Conservation (phyloP, 2,329 filamentous ascomycete species). For the Trichoderma sp. region DNA sequence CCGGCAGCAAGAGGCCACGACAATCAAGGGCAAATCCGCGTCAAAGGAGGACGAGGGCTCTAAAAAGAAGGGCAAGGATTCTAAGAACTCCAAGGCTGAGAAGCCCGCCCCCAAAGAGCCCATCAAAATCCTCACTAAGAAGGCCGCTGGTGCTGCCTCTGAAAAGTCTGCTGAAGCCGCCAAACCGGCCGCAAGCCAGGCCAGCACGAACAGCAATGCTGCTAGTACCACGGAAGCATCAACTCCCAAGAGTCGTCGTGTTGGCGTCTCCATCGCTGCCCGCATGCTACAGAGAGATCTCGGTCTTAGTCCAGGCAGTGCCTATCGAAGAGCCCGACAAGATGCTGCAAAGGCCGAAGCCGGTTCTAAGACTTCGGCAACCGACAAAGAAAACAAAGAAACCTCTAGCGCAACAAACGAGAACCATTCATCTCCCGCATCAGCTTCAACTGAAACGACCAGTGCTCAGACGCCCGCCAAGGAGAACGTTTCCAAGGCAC, state of each 20-base stretch:
- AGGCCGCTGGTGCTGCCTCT: slow-evolving; percentile 42
- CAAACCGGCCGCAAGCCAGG: slow-evolving; percentile 41
- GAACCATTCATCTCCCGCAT: slow-evolving; percentile 17
- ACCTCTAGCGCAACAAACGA: slow-evolving; percentile 21
- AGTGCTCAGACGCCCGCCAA: slow-evolving; percentile 24
- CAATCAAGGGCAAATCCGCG: slow-evolving; percentile 45
- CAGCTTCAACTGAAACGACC: slow-evolving; percentile 23
- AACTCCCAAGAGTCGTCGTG: slow-evolving; percentile 50
- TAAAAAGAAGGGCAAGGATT: slow-evolving; percentile 61
- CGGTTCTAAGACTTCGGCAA: slow-evolving; percentile 40
- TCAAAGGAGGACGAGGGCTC: slow-evolving; percentile 48
- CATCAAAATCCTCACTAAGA: slow-evolving; percentile 62
- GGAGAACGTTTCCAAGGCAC: slow-evolving; percentile 28
- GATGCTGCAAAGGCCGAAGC: slow-evolving; percentile 56
- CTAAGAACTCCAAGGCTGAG: slow-evolving; percentile 55
- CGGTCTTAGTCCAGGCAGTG: slow-evolving; percentile 60
- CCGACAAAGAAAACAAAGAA: slow-evolving; percentile 37
- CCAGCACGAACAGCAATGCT: slow-evolving; percentile 29
- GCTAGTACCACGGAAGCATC: slow-evolving; percentile 27
- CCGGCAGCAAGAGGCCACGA: slow-evolving; percentile 52
- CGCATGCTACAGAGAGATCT: slow-evolving; percentile 64
- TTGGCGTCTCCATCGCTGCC: slow-evolving; percentile 61
- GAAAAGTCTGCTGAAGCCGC: slow-evolving; percentile 48
- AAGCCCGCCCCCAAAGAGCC: slow-evolving; percentile 51
- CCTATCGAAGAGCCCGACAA: slow-evolving; percentile 58